These are phyloP conservation scores for Cucurbita maxima DNA, from an alignment of 306 rosid genomes.

Conservation along the genomic window DNA sequence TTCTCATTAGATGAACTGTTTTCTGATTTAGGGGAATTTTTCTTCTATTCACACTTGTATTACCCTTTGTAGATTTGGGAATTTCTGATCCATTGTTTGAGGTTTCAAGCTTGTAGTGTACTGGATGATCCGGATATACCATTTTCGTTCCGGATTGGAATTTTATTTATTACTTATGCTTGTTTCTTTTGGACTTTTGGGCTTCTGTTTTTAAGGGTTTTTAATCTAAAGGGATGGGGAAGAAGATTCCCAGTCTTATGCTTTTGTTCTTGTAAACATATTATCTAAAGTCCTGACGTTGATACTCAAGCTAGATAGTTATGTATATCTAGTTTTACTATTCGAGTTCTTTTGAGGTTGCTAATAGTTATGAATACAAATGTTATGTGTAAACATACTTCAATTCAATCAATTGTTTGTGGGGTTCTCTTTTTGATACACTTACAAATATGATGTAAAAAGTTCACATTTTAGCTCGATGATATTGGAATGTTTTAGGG, in stretches of 20 bases:
- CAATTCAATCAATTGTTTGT: not conserved
- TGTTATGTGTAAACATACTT: not conserved
- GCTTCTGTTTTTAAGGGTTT: not conserved
- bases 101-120: not conserved
- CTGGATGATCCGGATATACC: not conserved
- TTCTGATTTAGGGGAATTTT: not conserved
- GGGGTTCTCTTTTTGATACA: not conserved
- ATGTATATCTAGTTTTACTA: too few relatives aligned
- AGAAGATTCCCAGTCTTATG: not conserved
- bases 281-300: not conserved
- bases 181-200: not conserved
- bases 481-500: not conserved
- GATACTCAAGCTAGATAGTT: not conserved
- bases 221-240: not conserved
- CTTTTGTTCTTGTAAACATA: not conserved
- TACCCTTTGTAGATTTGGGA: not conserved
- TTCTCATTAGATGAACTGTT: not conserved
- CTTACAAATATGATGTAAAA: not conserved
- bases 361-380: not conserved
- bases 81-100: not conserved
- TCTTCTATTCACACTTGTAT: not conserved
- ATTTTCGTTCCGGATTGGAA: not conserved
- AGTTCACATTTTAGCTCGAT: not conserved
- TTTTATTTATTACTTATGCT: not conserved
- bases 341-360: not conserved